Conservation (phyloP, 768 basidiomycete species). For the Boletus sensibilis region DNA sequence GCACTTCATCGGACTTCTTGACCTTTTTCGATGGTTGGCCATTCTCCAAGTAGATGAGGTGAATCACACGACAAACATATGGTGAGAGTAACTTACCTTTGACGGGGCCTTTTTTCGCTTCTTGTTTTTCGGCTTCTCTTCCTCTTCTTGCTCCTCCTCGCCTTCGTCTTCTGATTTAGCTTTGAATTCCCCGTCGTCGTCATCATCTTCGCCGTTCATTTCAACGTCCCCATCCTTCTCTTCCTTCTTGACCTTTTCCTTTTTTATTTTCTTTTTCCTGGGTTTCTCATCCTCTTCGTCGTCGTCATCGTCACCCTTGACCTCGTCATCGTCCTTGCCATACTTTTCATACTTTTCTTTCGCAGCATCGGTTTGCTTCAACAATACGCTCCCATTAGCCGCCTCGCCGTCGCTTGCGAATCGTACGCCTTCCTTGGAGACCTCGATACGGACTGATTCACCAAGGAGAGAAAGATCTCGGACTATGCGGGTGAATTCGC, state of each 20-base stretch:
- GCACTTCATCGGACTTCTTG: constrained; percentile 59
- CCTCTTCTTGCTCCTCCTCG: constrained; percentile 49
- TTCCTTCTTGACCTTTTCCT: constrained; percentile 42
- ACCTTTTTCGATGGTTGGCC: constrained; percentile 52
- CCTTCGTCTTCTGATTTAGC: constrained; percentile 45
- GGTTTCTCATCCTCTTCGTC: constrained; percentile 32
- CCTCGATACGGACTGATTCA: constrained; percentile 93
- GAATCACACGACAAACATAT: neutral
- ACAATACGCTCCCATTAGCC: constrained; percentile 82
- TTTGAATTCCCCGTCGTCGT: constrained; percentile 42
- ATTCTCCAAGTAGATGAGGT: constrained; percentile 11
- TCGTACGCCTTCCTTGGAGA: constrained; percentile 91
- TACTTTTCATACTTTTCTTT: constrained; percentile 39
- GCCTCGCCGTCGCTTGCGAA: constrained; percentile 94
- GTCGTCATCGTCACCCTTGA: constrained; percentile 42
- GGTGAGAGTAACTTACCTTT: constrained; percentile 41
- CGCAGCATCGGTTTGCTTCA: constrained; percentile 71
- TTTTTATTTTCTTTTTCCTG: constrained; percentile 32
- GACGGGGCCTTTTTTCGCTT: constrained; percentile 62
- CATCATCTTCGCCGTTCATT: constrained; percentile 50
- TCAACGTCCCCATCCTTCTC: constrained; percentile 43
- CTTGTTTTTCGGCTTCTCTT: constrained; percentile 54
- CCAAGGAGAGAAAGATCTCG: constrained; percentile 88
- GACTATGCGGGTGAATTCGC: constrained; percentile 90
- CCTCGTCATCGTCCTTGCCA: constrained; percentile 44